A percentile compares a stretch with the other conserved stretches of the same genome.
Conservation (phyloP, 768 basidiomycete genomes). For the Baorangia bicolor region DNA sequence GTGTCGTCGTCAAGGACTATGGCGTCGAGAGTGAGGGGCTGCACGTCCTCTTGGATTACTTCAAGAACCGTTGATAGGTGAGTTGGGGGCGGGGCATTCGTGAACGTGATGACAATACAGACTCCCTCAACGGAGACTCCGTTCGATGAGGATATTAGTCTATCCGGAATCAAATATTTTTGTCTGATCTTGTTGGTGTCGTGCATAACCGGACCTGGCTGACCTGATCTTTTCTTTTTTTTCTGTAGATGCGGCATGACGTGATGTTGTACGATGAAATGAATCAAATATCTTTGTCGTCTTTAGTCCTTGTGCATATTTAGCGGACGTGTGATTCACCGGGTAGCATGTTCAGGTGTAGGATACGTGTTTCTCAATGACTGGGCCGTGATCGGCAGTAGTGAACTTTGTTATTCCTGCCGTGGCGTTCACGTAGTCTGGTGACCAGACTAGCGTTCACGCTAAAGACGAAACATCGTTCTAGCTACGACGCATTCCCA, state of each 20-base stretch:
- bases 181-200: conserved; percentile 52
- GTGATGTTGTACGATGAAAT: conserved; percentile 13
- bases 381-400: neutral
- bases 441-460: no score
- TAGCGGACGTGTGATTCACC: conserved; percentile 1
- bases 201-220: conserved; percentile 5
- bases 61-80: conserved; percentile 81
- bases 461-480: no score
- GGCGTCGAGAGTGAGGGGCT: conserved; percentile 94
- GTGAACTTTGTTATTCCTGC: neutral
- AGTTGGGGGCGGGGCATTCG: conserved; percentile 18
- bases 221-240: neutral
- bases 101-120: conserved; percentile 74
- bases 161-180: conserved; percentile 33
- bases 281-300: conserved; percentile 6
- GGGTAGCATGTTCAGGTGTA: no score
- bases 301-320: neutral
- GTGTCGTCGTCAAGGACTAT: conserved; percentile 98
- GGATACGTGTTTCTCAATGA: neutral
- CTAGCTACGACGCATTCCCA: neutral
- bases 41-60: conserved; percentile 92
- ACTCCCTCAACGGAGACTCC: conserved; percentile 88
- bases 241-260: conserved; percentile 5
- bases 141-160: conserved; percentile 56
- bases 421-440: no score